A percentile compares a stretch with the other conserved stretches of the same genome.
These are phyloP conservation scores for Vaccinium corymbosum DNA, from an alignment of 148 eudicot genomes.

Conservation along the genomic window DNA sequence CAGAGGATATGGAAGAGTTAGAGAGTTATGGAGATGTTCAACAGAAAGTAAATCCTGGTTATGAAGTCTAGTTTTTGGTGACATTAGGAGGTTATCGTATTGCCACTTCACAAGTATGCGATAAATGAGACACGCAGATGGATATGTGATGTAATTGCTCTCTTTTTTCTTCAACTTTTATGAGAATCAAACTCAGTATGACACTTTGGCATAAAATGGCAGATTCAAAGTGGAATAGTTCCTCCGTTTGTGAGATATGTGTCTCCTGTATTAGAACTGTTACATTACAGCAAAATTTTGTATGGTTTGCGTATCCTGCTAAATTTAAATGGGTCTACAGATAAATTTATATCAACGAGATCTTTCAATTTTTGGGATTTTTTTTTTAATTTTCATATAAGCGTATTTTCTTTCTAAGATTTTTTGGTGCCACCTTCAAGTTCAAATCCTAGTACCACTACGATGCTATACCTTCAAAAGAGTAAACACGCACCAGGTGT, in stretches of 20 bases:
- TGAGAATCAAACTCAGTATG: neutral
- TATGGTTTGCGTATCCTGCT: neutral
- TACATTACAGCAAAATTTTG: neutral
- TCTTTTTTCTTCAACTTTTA: neutral
- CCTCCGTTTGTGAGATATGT: neutral
- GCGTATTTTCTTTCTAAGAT: too few relatives aligned
- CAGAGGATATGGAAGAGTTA: slow-evolving; percentile 80
- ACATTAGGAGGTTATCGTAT: neutral
- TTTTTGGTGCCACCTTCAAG: too few relatives aligned
- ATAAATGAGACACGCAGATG: neutral
- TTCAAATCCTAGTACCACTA: too few relatives aligned
- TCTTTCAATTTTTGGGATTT: too few relatives aligned
- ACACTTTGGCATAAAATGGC: slow-evolving; percentile 3
- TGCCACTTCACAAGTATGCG: neutral
- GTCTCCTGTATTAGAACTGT: neutral
- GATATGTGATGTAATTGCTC: neutral
- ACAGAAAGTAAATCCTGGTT: slow-evolving; percentile 94
- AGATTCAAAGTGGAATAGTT: neutral
- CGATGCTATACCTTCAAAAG: too few relatives aligned
- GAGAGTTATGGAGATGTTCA: slow-evolving; percentile 89
- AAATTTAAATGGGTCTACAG: neutral
- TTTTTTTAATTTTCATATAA: too few relatives aligned
- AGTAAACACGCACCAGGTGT: too few relatives aligned
- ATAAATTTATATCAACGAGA: too few relatives aligned
- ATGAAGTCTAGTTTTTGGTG: slow-evolving; percentile 54